Conservation (phyloP, 2,329 filamentous ascomycete genomes). For the Aspergillus sp. region DNA sequence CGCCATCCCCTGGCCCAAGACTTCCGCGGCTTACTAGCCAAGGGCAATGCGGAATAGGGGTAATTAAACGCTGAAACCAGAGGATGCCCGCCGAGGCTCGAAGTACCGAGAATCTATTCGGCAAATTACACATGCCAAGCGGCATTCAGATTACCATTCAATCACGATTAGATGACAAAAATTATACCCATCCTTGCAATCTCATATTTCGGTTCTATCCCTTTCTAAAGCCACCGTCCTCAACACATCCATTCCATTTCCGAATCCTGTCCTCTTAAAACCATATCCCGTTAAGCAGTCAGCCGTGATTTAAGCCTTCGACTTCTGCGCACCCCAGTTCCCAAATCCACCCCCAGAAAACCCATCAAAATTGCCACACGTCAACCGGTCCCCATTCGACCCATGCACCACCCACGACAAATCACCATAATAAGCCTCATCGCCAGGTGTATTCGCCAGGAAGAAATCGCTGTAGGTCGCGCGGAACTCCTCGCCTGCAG, state of each 20-base stretch:
- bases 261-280: no score
- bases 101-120: no score
- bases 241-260: neutral
- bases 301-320: no score
- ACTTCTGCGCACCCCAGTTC: no score
- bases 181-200: no score
- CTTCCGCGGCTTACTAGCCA: neutral
- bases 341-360: neutral
- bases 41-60: neutral
- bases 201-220: neutral
- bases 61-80: neutral
- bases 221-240: neutral
- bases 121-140: no score
- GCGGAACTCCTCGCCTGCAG: constrained; percentile 32
- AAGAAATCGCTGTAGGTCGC: constrained; percentile 49
- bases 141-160: no score
- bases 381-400: constrained; percentile 53
- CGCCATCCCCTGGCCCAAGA: neutral
- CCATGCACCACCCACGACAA: constrained; percentile 56
- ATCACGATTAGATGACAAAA: no score
- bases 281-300: no score
- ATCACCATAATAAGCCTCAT: constrained; percentile 53
- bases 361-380: constrained; percentile 57
- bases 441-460: constrained; percentile 43
- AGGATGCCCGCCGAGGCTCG: neutral